Base-by-base conservation (phyloP, 805 yeast genomes). In the Teunomyces stri region DNA sequence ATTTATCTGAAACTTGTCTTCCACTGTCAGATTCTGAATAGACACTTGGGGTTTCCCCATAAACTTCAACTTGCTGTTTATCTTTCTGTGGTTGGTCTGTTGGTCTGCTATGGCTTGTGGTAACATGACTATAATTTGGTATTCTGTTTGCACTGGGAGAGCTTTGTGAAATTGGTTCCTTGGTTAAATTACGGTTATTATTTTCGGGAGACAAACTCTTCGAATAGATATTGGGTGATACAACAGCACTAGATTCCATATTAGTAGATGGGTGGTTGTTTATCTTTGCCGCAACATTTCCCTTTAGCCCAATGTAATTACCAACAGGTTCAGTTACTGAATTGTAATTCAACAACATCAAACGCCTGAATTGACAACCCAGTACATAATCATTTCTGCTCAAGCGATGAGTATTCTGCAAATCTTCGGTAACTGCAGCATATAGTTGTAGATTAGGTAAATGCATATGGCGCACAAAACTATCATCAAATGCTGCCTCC, bases 401-500 rank as follows among this genome's bases (percentile, higher is more conserved):
- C 13, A 37, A 22, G 12, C 22, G 21, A 12, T 13, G 28, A 22
- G 6, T n/a, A 7, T 20, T 6, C 25, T 21, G 25, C 11, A 37
- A 21, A 13, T 37, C 40, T 21, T 37, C 40, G 16, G 15, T 20
- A 13, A 37, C 40, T 3, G 40, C 40, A 18, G 40, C 40, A 37
- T 37, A 37, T 20, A 37, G 20, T 13, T n/a, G 40, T 13, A 37
- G 5, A 21, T 22, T 37, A 11, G 18, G 28, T 31, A 20, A 22
- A 31, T 38, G 43, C 46, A 30, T 50, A 46, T 33, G 40, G 22
- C 42, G 20, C 30, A 41, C 12, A 42, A 47, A 56, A 7, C 59
- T 57, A 21, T 50, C 48, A 36, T 58, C 57, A 44, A 58, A 55
- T 7, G 50, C 45, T 6, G 30, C 25, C 28, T 50, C 46, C 15